phyloP scores from a whole-genome alignment of 305 asterid species.

The Fraxinus albicans region DNA sequence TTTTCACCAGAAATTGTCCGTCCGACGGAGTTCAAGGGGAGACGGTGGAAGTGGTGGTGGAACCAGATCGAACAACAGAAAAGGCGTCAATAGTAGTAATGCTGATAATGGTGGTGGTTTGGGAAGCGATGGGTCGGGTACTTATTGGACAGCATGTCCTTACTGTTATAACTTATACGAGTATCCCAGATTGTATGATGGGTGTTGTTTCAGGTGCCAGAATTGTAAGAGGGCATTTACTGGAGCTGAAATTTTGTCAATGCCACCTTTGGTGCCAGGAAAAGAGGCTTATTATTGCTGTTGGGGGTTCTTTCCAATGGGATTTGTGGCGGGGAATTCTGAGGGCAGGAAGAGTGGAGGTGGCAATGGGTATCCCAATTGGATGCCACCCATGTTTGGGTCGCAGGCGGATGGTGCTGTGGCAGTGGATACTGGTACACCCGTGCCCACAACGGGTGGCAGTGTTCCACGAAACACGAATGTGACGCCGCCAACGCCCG shows the following conservation, averaged over 20 bases:
- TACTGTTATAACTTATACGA: slow-evolving; percentile 79
- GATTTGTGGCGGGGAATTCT: slow-evolving; percentile 45
- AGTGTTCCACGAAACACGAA: not conserved
- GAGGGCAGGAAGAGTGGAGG: slow-evolving; percentile 22
- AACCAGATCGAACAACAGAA: slow-evolving; percentile 14
- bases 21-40: slow-evolving; percentile 55
- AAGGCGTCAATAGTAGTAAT: slow-evolving; percentile 13
- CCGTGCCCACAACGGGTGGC: not conserved
- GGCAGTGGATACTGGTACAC: not conserved
- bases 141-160: slow-evolving; percentile 88
- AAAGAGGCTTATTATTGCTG: slow-evolving; percentile 84
- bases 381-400: slow-evolving; percentile 76
- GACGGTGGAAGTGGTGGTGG: slow-evolving; percentile 8
- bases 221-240: slow-evolving; percentile 75
- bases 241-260: slow-evolving; percentile 52
- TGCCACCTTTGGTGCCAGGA: slow-evolving; percentile 84
- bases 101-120: slow-evolving; percentile 14
- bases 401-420: slow-evolving; percentile 7
- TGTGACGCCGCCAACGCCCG: not conserved
- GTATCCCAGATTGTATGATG: slow-evolving; percentile 59
- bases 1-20: slow-evolving; percentile 58
- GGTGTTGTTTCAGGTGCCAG: slow-evolving; percentile 71
- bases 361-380: slow-evolving; percentile 50
- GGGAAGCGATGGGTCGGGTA: slow-evolving; percentile 15
- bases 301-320: slow-evolving; percentile 91